phyloP scores from a whole-genome alignment of 495 filamentous ascomycete species.

The Penicilliopsis zonata region DNA sequence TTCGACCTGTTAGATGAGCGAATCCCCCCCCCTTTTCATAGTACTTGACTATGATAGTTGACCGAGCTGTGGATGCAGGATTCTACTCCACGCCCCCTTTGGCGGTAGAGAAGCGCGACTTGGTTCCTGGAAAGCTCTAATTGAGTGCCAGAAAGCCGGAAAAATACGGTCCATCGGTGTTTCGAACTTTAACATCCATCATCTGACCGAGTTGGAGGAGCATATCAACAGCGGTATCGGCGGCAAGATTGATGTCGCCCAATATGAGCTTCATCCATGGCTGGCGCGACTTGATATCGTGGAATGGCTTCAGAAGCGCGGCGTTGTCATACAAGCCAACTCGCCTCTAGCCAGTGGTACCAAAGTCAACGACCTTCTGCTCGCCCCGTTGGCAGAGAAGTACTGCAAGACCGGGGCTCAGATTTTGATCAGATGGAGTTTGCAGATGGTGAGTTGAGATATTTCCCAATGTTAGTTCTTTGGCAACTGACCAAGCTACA shows the following conservation, averaged over 20 bases:
- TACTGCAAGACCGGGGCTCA: slow-evolving; percentile 65
- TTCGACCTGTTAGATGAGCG: slow-evolving; percentile 58
- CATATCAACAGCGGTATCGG: slow-evolving; percentile 63
- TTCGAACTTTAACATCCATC: slow-evolving; percentile 44
- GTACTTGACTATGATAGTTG: not conserved
- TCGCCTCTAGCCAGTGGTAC: slow-evolving; percentile 59
- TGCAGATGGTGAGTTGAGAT: slow-evolving; percentile 47
- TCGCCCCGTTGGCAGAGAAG: slow-evolving; percentile 51
- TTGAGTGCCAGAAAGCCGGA: slow-evolving; percentile 39
- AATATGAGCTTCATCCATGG: slow-evolving; percentile 87
- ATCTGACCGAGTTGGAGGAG: slow-evolving; percentile 50
- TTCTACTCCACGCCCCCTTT: slow-evolving; percentile 44
- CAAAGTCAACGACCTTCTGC: slow-evolving; percentile 46
- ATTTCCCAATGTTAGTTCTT: too few species aligned
- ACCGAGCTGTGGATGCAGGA: slow-evolving; percentile 10
- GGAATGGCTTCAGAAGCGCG: slow-evolving; percentile 56
- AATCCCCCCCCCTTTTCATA: not conserved
- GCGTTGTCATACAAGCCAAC: slow-evolving; percentile 69
- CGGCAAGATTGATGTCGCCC: slow-evolving; percentile 68
- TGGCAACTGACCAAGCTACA: too few species aligned
- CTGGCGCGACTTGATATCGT: slow-evolving; percentile 61
- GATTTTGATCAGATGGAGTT: slow-evolving; percentile 71
- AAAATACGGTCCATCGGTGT: slow-evolving; percentile 39
- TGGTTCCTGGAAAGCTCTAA: slow-evolving; percentile 37
- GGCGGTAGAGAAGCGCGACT: slow-evolving; percentile 36